Conservation (phyloP, 179 eudicot species). For the Vitellaria paradoxa region DNA sequence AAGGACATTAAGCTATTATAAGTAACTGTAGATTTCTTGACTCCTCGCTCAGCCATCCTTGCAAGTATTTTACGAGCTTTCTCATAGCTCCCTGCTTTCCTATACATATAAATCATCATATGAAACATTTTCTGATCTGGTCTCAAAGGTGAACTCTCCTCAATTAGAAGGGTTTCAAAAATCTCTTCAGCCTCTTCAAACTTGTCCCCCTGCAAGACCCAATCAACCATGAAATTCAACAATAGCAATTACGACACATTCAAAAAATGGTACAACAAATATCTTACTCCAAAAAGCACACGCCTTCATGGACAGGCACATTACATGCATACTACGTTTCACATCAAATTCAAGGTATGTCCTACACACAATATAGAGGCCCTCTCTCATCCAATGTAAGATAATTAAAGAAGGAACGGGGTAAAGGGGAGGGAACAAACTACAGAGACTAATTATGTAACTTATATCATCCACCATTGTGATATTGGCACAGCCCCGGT, state of each 20-base stretch:
- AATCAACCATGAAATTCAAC: constrained; percentile 18
- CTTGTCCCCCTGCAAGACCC: constrained; percentile 65
- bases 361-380: not conserved
- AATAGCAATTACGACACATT: not conserved
- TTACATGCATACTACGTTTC: not conserved
- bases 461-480: no score
- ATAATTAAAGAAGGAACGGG: not conserved
- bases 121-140: constrained; percentile 99
- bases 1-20: constrained; percentile 93
- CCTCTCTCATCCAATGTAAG: not conserved
- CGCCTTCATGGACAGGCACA: not conserved
- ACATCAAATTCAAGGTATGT: not conserved
- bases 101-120: constrained; percentile 93
- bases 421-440: no score
- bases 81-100: constrained; percentile 73
- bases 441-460: not conserved
- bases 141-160: constrained; percentile 59
- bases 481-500: no score
- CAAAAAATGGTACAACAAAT: not conserved
- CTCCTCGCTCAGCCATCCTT: constrained; percentile 77
- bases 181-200: constrained; percentile 81
- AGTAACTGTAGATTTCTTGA: constrained; percentile 69
- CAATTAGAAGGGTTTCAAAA: constrained; percentile 61
- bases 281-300: not conserved
- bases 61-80: constrained; percentile 72